Base-by-base conservation (phyloP, 148 eudicot genomes). In the Tetragonia tetragonoides region DNA sequence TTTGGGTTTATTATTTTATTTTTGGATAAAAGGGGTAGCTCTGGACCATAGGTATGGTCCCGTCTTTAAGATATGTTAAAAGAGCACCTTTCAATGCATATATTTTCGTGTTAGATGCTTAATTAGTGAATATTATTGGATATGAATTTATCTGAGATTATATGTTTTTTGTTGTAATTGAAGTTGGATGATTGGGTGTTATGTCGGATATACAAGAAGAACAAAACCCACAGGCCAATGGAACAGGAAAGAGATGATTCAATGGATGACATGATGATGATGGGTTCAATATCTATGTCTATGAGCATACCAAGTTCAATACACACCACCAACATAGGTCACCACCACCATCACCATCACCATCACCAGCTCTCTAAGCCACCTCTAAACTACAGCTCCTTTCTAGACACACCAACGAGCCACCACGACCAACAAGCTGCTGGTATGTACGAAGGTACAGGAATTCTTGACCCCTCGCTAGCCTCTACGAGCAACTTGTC, bases 111-210 rank as follows among this genome's bases (percentile, higher is more conserved):
- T n/a, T n/a, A n/a, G n/a, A n/a, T n/a, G n/a, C n/a, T n/a, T n/a
- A n/a, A n/a, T n/a, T n/a, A 28, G 34, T 28, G 34, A 28, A 28
- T 28, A 28, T 28, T 28, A 28, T 28, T 28, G 34, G 34, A 1
- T 28, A 28, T 28, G 34, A 28, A 17, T 9, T 12, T 54, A 3
- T 21, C 71, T n/a, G 4, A 61, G 7, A 3, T 77, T 3, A n/a
- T 61, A 66, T 61, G 9, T 37, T 61, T 21, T 9, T 60, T 40
- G 14, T 68, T 37, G 53, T 75, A 11, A 21, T 34, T 75, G 46
- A 75, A 94, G 98, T 87, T 94, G 78, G 98, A 94, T 75, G 98
- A 94, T 87, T 94, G 98, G 98, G 98, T 94, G 59, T 49, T 94
- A 42, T 92, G 97, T 76, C 91, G 98, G 76, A 94, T 94, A 75